phyloP scores from a whole-genome alignment of 192 early-diverging fungal genomes.

The Chytriomyces hyalinus region DNA sequence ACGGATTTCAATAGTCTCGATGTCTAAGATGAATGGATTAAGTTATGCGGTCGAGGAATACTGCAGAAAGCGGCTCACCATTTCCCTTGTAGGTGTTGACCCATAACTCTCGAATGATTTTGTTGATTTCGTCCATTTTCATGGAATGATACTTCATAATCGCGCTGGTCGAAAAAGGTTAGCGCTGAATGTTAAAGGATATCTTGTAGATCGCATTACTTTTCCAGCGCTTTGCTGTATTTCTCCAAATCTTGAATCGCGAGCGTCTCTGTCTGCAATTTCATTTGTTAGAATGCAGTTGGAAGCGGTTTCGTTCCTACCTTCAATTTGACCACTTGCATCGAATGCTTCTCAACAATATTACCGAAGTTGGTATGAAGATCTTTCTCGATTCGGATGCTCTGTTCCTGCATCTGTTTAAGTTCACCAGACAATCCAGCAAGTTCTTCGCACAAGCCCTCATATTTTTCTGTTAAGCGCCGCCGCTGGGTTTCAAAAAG shows the following conservation, averaged over 20 bases:
- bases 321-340: slow-evolving; percentile 73
- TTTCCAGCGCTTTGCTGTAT: slow-evolving; percentile 83
- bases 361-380: slow-evolving; percentile 78
- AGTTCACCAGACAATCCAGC: slow-evolving; percentile 74
- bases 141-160: slow-evolving; percentile 90
- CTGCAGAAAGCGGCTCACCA: slow-evolving; percentile 49
- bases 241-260: slow-evolving; percentile 81
- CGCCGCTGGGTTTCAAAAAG: slow-evolving; percentile 38
- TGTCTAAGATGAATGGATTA: slow-evolving; percentile 61
- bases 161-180: slow-evolving; percentile 13
- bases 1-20: slow-evolving; percentile 95
- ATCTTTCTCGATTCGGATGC: slow-evolving; percentile 59
- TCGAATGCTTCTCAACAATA: slow-evolving; percentile 70
- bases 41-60: not conserved
- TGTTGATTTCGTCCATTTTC: slow-evolving; percentile 98
- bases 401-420: slow-evolving; percentile 83
- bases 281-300: not conserved
- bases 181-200: not conserved
- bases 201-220: slow-evolving; percentile 40
- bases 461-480: slow-evolving; percentile 45
- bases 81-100: slow-evolving; percentile 92
- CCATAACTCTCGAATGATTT: slow-evolving; percentile 96
- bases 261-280: slow-evolving; percentile 70
- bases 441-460: slow-evolving; percentile 48
- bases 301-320: slow-evolving; percentile 29